Percentiles rank a stretch among this genome's conserved stretches.
phyloP scores from a whole-genome alignment of 345 rosid species.

The Excoecaria cochinchinensis region DNA sequence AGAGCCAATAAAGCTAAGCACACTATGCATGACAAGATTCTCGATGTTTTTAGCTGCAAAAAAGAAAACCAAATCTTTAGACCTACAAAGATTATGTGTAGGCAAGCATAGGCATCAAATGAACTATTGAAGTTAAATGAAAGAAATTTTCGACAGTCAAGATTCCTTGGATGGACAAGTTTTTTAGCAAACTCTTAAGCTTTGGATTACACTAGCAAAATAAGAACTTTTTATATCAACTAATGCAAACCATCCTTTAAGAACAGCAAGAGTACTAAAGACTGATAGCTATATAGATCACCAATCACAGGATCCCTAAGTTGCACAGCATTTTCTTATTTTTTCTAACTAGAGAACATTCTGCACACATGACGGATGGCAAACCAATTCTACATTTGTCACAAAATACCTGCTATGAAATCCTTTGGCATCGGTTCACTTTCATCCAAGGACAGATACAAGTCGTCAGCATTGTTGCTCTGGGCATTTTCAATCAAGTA shows the following conservation, averaged over 20 bases:
- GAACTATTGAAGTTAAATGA: no score
- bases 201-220: no score
- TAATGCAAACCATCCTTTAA: not conserved
- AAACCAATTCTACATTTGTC: not conserved
- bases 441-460: conserved; percentile 63
- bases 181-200: no score
- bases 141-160: no score
- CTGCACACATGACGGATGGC: not conserved
- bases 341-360: not conserved
- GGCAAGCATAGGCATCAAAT: not conserved
- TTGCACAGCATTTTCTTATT: not conserved
- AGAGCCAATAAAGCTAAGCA: conserved; percentile 69
- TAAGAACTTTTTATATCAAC: no score
- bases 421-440: conserved; percentile 59
- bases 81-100: not conserved
- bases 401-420: conserved; percentile 51
- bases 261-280: not conserved
- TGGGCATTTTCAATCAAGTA: conserved; percentile 62
- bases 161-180: no score
- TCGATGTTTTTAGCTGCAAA: conserved; percentile 74
- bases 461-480: conserved; percentile 47
- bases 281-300: not conserved
- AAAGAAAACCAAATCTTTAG: conserved; percentile 27
- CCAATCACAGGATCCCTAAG: not conserved
- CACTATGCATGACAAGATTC: conserved; percentile 70